Conservation (phyloP, 352 stramenopile genomes). For the Pythium coloratum region DNA sequence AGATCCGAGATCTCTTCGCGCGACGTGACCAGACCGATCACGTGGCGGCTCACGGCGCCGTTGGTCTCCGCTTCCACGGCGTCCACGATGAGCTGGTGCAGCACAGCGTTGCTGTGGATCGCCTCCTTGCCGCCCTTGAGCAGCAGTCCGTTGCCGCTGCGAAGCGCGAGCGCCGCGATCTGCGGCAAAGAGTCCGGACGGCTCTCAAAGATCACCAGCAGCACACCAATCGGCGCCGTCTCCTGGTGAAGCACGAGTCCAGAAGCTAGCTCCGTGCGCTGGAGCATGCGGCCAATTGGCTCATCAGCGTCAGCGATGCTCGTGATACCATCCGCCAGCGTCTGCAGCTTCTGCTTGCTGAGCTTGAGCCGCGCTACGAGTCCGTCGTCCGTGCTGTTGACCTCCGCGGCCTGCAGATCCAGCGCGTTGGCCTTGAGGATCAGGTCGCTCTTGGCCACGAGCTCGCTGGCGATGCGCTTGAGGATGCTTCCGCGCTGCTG, state of each 20-base stretch:
- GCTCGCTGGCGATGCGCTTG: slow-evolving; percentile 80
- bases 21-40: slow-evolving; percentile 95
- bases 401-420: slow-evolving; percentile 88
- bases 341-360: slow-evolving; percentile 93
- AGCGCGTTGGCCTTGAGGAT: slow-evolving; percentile 93
- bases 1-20: slow-evolving; percentile 93
- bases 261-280: slow-evolving; percentile 87
- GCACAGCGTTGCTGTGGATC: slow-evolving; percentile 82
- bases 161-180: slow-evolving; percentile 95
- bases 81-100: slow-evolving; percentile 94
- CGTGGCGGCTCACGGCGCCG: slow-evolving; percentile 89
- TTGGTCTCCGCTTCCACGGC: slow-evolving; percentile 88
- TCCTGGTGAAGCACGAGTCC: slow-evolving; percentile 93
- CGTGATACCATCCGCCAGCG: slow-evolving; percentile 93
- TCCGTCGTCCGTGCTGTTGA: slow-evolving; percentile 59
- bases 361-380: slow-evolving; percentile 82
- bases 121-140: slow-evolving; percentile 98
- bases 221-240: slow-evolving; percentile 95
- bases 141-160: slow-evolving; percentile 95
- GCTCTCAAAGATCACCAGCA: slow-evolving; percentile 99
- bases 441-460: slow-evolving; percentile 77
- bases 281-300: slow-evolving; percentile 72
- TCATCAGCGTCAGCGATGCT: slow-evolving; percentile 88
- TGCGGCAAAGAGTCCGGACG: slow-evolving; percentile 95
- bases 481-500: slow-evolving; percentile 89